phyloP scores from a whole-genome alignment of 1,139 yeast genomes.

The Entelexis paramagnoliae region DNA sequence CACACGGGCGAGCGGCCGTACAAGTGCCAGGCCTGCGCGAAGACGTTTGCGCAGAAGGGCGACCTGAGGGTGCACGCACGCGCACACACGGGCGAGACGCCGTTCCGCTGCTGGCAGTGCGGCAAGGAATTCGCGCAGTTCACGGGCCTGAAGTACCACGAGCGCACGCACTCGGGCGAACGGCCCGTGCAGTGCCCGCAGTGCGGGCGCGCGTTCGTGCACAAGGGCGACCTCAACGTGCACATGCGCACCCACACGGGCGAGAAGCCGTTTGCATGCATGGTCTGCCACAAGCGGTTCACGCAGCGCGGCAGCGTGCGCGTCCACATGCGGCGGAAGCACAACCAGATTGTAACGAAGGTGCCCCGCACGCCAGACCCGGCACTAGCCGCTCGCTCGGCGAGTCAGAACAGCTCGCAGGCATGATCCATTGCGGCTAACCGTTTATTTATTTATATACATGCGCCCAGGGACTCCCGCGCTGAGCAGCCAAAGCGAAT shows the following conservation, averaged over 20 bases:
- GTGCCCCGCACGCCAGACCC: conserved; percentile 6
- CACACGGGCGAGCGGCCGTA: conserved; percentile 67
- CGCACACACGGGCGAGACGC: conserved; percentile 47
- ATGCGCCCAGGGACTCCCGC: no score
- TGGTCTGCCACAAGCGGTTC: conserved; percentile 30
- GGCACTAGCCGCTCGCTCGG: background rate
- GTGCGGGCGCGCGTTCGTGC: conserved; percentile 44
- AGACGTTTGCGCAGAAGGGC: conserved; percentile 84
- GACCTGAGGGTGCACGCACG: conserved; percentile 74
- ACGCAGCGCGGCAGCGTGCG: conserved; percentile 79
- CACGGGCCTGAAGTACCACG: conserved; percentile 80
- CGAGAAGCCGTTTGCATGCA: conserved; percentile 53
- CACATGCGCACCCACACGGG: conserved; percentile 87
- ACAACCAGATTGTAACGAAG: background rate
- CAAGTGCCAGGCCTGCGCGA: conserved; percentile 54
- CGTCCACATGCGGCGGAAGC: conserved; percentile 58
- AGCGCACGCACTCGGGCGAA: conserved; percentile 66
- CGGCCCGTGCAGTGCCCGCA: conserved; percentile 51
- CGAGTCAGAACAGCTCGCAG: background rate
- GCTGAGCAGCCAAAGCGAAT: no score
- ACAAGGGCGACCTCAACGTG: conserved; percentile 46
- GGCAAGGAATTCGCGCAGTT: conserved; percentile 58
- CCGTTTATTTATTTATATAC: no score
- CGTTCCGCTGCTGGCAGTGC: conserved; percentile 38
- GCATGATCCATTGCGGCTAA: no score